Evolutionary conservation across 2,329 filamentous ascomycete species (phyloP), one percentile per base, ranked within the genome.

Genomic region (Lasiodiplodia sp.): DNA sequence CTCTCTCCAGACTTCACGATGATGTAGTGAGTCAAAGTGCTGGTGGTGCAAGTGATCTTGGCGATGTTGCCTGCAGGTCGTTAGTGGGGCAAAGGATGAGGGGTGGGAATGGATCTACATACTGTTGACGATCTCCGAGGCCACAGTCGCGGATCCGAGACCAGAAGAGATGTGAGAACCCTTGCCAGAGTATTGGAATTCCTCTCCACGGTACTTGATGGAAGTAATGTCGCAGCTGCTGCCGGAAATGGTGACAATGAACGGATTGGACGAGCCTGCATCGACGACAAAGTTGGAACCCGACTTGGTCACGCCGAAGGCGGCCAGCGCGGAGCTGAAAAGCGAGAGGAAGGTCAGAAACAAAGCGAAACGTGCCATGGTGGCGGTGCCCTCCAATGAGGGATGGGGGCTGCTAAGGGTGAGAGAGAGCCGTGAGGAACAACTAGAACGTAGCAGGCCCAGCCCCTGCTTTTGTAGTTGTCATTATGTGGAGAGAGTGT

Each of bases 151-250:
- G 7, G 83, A 82, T 21, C 87, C 87, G 1, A 89, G 82, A 12
- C 87, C 87, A n/a, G 87, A 89, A 34, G 81, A 81, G 69, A 90
- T 86, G 68, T 89, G 88, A 23, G 85, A 86, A 25, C 82, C 82
- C 60, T 82, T 83, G 62, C 77, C 77, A 6, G 78, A 71, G 72
- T 87, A 86, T 76, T 91, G 89, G 11, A 89, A 82, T 75, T 91
- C 86, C 55, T 83, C 82, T 68, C 86, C 86, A 31, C 86, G 85
- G 74, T 84, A 90, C 68, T 84, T 84, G 76, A 91, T 87, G 0
- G 88, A 90, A 18, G 84, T 89, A 75, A 91, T 88, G 72, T 90
- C 89, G 71, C 88, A 90, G 74, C 80, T 89, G 18, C 80, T 81
- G 60, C 83, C 69, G 25, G 76, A 74, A 21, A 80, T 75, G 16